Evolutionary conservation across 1,284 basidiomycete genomes (phyloP), one percentile per base, ranked within the genome.

Genomic region (Wolfiporia cocos): DNA sequence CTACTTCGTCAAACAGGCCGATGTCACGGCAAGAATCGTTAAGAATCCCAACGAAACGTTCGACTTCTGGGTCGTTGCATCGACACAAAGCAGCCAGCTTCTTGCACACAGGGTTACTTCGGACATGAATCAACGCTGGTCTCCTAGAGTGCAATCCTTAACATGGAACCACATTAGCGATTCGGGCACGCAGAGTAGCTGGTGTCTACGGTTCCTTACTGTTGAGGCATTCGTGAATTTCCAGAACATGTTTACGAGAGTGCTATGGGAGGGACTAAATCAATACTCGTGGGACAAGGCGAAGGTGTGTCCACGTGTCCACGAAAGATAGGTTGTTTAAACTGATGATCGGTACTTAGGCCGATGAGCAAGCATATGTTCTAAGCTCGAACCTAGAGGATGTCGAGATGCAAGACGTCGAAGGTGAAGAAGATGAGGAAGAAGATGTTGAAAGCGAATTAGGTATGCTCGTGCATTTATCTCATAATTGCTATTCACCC

Each of bases 211-310:
- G 48, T 93, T 96, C 59, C 54, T 61, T 4, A 67, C 69, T 12
- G 59, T 71, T 44, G 77, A 78, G 21, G 70, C 69, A 1, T 94
- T 86, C 55, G 62, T 68, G 4, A 64, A 61, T 7, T 91, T 92
- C 67, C 74, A 85, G 53, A 66, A 72, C 34, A 69, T 71, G 5
- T 92, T 92, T 58, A 79, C 80, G 2, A 76, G 73, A 49, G 81
- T 78, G 46, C 62, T 88, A 50, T 98, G 92, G 89, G 89, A 98
- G 64, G 77, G 76, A 7, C 67, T 86, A 42, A 87, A 97, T 64
- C 74, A 81, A 48, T 69, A 71, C 23, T 70, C 78, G 7, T 97
- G 88, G 81, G 70, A 68, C 35, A 96, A 95, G 62, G 78, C 81
- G 34, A 92, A 93, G 76, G 87, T 83, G 48, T n/a, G 65, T 41